Evolutionary conservation across 495 filamentous ascomycete species (phyloP).

Genomic region (Aspergillus bridgeri): DNA sequence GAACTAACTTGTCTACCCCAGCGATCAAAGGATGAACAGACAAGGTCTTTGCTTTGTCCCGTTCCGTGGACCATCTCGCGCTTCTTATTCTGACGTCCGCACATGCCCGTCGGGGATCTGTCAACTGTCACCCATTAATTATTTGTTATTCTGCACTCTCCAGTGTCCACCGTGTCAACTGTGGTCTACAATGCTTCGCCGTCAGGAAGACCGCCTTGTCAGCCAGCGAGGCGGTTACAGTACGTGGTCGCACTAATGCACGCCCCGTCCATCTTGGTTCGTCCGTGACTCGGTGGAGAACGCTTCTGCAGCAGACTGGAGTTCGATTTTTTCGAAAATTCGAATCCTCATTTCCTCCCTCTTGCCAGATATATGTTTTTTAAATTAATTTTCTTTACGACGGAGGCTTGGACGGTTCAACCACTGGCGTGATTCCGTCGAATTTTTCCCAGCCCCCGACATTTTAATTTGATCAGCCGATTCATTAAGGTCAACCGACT

Average conservation of each 20-base stretch:
- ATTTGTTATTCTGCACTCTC: too few species aligned
- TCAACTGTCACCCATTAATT: not conserved
- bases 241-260: constrained; percentile 22
- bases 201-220: not conserved
- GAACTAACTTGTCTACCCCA: too few species aligned
- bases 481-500: not conserved
- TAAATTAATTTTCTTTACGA: not conserved
- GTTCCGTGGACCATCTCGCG: not conserved
- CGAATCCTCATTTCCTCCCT: not conserved
- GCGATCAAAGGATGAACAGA: not conserved
- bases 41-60: not conserved
- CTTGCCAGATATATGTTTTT: not conserved
- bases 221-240: constrained; percentile 12
- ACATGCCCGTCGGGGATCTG: not conserved
- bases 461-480: constrained; percentile 14
- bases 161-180: not conserved
- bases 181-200: not conserved
- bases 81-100: constrained; percentile 1
- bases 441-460: constrained; percentile 12
- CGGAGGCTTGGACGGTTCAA: constrained; percentile 1
- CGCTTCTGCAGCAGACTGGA: constrained; percentile 20
- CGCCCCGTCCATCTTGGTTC: constrained; percentile 19
- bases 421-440: not conserved
- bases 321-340: constrained; percentile 9
- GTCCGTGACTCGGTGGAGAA: constrained; percentile 14